These are phyloP conservation scores for Calocybe gambosa DNA, from an alignment of 1,284 basidiomycete genomes.

Conservation along the genomic window DNA sequence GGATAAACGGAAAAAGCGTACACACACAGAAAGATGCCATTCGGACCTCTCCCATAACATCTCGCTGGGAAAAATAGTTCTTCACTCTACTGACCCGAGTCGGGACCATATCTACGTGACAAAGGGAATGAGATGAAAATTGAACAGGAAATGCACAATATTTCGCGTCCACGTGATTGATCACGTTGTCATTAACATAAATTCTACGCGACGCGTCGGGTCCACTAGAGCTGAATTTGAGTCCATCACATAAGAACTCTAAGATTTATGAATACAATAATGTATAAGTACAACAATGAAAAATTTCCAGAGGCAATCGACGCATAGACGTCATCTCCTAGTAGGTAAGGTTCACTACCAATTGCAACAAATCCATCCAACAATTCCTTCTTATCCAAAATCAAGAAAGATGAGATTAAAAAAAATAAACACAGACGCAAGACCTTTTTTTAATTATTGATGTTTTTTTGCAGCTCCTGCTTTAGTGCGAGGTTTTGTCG, in stretches of 20 bases:
- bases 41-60: neutral
- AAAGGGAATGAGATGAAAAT: too few relatives aligned
- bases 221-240: neutral
- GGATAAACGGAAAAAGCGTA: neutral
- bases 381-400: neutral
- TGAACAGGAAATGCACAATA: slow-evolving; percentile 10
- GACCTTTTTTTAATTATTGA: neutral
- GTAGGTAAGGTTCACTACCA: neutral
- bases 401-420: slow-evolving; percentile 7
- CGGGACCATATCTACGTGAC: slow-evolving; percentile 1
- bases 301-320: neutral
- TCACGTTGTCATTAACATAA: slow-evolving; percentile 10
- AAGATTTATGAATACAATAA: neutral
- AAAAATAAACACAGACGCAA: slow-evolving; percentile 11
- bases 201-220: slow-evolving; percentile 7
- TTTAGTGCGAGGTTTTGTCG: slow-evolving; percentile 10
- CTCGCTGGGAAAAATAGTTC: neutral
- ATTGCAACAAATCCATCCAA: slow-evolving; percentile 6
- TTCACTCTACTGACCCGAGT: slow-evolving; percentile 4
- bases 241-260: neutral
- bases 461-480: slow-evolving; percentile 9
- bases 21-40: slow-evolving; percentile 4
- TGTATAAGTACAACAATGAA: slow-evolving; percentile 8
- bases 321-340: neutral
- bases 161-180: slow-evolving; percentile 19